These are phyloP conservation scores for Naganishia sp. DNA, from an alignment of 1,284 basidiomycete genomes.

Conservation along the genomic window DNA sequence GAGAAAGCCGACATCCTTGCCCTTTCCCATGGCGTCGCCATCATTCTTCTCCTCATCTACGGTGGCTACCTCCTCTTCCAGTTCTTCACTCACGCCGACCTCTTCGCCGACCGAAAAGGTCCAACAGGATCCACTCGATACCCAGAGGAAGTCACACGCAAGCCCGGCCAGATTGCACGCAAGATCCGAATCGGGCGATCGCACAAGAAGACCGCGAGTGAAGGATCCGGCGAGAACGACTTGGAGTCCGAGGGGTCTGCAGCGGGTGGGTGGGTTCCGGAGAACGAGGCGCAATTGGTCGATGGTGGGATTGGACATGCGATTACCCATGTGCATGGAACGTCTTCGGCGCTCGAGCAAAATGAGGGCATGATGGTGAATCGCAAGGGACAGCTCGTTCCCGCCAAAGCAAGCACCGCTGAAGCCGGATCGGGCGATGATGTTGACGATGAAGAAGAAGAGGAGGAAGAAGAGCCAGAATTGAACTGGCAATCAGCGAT, in stretches of 20 bases:
- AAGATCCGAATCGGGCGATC: slow-evolving; percentile 11
- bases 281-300: slow-evolving; percentile 10
- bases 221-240: slow-evolving; percentile 1
- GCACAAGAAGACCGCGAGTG: not conserved
- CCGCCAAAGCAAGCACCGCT: not conserved
- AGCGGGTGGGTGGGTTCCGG: not conserved
- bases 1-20: slow-evolving; percentile 61
- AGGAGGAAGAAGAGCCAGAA: slow-evolving; percentile 54
- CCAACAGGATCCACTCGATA: slow-evolving; percentile 45
- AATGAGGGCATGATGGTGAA: slow-evolving; percentile 20
- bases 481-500: slow-evolving; percentile 58
- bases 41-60: slow-evolving; percentile 74
- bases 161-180: slow-evolving; percentile 8
- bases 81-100: slow-evolving; percentile 74
- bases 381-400: slow-evolving; percentile 4
- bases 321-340: slow-evolving; percentile 31
- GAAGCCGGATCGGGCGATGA: not conserved
- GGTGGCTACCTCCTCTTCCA: slow-evolving; percentile 76
- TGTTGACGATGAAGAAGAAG: slow-evolving; percentile 36
- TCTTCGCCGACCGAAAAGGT: slow-evolving; percentile 61
- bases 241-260: slow-evolving; percentile 7
- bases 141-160: slow-evolving; percentile 42
- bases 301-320: slow-evolving; percentile 28
- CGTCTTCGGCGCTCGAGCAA: slow-evolving; percentile 23
- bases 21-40: slow-evolving; percentile 77